Percentiles rank a stretch among this genome's conserved stretches.
phyloP scores from a whole-genome alignment of 202 grass and related monocot genomes.

The Setaria viridis region DNA sequence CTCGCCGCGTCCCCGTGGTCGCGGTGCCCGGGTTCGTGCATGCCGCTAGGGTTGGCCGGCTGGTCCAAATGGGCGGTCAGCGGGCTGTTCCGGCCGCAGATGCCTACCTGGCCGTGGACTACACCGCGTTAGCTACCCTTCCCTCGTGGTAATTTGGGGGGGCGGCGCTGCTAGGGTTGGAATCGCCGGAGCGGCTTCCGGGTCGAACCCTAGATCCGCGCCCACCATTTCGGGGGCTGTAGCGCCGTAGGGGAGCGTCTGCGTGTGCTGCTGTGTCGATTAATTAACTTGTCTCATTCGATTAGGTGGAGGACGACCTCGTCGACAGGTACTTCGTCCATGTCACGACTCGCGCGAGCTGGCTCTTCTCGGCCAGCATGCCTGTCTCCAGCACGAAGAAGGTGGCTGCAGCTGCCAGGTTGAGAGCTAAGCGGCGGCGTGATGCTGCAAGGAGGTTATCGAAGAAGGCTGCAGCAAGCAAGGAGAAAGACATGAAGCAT shows the following conservation, averaged over 20 bases:
- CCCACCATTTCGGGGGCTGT: constrained; percentile 4
- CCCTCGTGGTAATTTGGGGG: constrained; percentile 42
- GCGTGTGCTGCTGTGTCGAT: not conserved
- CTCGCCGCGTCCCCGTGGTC: not conserved
- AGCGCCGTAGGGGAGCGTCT: not conserved
- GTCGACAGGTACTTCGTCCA: constrained; percentile 37
- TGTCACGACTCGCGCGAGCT: constrained; percentile 41
- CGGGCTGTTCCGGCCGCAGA: too few relatives aligned
- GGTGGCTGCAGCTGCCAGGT: not conserved
- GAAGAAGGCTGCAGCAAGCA: not conserved
- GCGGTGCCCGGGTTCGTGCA: not conserved
- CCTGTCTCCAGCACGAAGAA: constrained; percentile 16
- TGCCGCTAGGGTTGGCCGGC: constrained; percentile 39
- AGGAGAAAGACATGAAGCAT: not conserved
- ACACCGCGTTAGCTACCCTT: constrained; percentile 28
- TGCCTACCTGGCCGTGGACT: not conserved
- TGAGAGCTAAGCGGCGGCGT: not conserved
- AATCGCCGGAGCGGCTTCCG: constrained; percentile 20
- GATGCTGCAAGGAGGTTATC: not conserved
- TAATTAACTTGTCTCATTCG: constrained; percentile 7
- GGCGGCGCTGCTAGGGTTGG: constrained; percentile 23
- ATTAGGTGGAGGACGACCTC: constrained; percentile 48
- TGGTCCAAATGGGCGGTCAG: not conserved
- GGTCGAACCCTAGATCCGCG: constrained; percentile 50
- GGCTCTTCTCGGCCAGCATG: constrained; percentile 47